These are phyloP conservation scores for Epichloe sp. DNA, from an alignment of 2,329 filamentous ascomycete genomes.

Conservation along the genomic window DNA sequence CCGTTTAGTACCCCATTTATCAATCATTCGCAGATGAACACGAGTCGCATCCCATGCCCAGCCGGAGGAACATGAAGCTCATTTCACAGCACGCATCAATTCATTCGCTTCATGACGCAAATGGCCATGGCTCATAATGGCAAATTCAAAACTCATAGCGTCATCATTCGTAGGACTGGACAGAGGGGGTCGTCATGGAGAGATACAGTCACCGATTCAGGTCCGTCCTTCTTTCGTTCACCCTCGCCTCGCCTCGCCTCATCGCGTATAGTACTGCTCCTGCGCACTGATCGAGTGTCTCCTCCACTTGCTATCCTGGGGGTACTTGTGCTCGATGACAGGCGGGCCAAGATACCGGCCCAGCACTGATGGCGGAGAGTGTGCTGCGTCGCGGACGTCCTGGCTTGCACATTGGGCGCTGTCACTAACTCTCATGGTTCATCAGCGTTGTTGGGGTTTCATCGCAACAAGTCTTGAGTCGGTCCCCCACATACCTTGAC, in stretches of 20 bases:
- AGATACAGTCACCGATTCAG: not conserved
- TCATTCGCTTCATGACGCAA: too few relatives aligned
- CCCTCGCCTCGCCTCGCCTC: not conserved
- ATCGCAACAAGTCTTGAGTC: not conserved
- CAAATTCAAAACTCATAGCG: not conserved
- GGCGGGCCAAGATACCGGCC: conserved; percentile 14
- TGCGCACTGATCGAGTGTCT: conserved; percentile 18
- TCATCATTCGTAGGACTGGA: not conserved
- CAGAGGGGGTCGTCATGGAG: not conserved
- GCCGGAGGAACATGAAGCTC: too few relatives aligned
- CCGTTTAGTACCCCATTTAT: too few relatives aligned
- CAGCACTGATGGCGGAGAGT: conserved; percentile 15
- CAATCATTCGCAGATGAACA: too few relatives aligned
- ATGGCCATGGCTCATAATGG: too few relatives aligned
- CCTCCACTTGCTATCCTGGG: conserved; percentile 16
- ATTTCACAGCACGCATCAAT: too few relatives aligned
- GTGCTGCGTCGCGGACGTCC: conserved; percentile 12
- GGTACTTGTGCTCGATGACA: conserved; percentile 18
- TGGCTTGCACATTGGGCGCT: not conserved
- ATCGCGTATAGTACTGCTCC: conserved; percentile 16
- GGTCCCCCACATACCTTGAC: not conserved
- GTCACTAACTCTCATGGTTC: not conserved
- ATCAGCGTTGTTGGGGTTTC: too few relatives aligned
- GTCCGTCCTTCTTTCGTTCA: not conserved
- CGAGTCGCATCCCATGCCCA: too few relatives aligned